Evolutionary conservation across 2,329 filamentous ascomycete species (phyloP).

Genomic region (Plectosphaerella plurivora): DNA sequence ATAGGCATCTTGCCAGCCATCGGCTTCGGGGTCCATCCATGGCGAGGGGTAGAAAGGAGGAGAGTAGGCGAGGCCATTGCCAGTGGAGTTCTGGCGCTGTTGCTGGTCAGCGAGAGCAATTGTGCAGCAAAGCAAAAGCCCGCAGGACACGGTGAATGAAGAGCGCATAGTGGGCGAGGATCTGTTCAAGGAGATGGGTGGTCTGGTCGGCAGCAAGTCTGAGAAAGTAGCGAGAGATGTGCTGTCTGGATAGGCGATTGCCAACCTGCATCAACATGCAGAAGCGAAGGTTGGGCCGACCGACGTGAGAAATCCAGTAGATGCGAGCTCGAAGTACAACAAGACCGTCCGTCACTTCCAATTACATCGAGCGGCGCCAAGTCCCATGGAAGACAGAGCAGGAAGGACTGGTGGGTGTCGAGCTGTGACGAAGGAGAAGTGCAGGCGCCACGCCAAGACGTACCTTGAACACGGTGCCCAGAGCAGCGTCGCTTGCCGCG

Average conservation of each 20-base stretch:
- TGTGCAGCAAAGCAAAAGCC: not conserved
- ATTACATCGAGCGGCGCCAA: not conserved
- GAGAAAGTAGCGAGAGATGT: not conserved
- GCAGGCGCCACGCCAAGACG: slow-evolving; percentile 3
- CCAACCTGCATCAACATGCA: not conserved
- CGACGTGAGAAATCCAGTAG: not conserved
- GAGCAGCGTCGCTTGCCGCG: slow-evolving; percentile 21
- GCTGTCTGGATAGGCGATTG: not conserved
- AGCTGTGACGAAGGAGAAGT: not conserved
- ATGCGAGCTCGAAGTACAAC: not conserved
- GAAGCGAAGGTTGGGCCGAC: not conserved
- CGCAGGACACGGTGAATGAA: not conserved
- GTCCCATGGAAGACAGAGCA: not conserved
- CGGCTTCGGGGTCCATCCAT: slow-evolving; percentile 72
- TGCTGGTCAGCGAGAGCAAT: not conserved
- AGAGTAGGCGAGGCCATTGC: slow-evolving; percentile 29
- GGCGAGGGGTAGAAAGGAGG: slow-evolving; percentile 77
- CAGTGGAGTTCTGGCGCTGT: slow-evolving; percentile 2
- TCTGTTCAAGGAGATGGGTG: not conserved
- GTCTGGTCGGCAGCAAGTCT: not conserved
- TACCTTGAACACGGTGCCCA: slow-evolving; percentile 9
- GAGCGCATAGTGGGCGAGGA: not conserved
- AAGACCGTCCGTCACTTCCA: not conserved
- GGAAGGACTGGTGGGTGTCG: not conserved
- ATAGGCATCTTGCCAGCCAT: slow-evolving; percentile 73